Percentiles rank a stretch among this genome's conserved stretches.
Conservation (phyloP, 2,329 filamentous ascomycete genomes). For the Botrytis deweyae region DNA sequence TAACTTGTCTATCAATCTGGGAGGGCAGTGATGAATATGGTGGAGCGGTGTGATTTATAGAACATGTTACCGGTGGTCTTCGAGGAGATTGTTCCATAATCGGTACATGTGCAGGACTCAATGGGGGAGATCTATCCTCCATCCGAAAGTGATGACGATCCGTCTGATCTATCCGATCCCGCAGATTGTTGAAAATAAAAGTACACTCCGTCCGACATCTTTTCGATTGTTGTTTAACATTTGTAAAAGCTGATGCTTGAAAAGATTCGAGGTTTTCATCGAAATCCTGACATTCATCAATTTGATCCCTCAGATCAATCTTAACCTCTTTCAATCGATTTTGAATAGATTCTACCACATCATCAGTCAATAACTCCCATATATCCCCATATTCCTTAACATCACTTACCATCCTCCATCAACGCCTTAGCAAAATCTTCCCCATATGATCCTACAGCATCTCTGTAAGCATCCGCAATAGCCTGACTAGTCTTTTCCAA, state of each 20-base stretch:
- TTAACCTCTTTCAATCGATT: slow-evolving; percentile 34
- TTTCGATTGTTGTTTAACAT: slow-evolving; percentile 31
- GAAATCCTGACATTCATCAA: slow-evolving; percentile 34
- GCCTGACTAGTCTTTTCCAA: slow-evolving; percentile 30
- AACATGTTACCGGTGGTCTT: neutral
- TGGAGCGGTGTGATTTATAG: neutral
- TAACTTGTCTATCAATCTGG: neutral
- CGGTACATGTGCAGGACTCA: slow-evolving; percentile 15
- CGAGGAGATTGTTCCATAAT: slow-evolving; percentile 6
- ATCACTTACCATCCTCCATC: slow-evolving; percentile 34
- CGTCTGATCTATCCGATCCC: slow-evolving; percentile 26
- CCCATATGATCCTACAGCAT: slow-evolving; percentile 30
- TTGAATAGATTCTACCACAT: slow-evolving; percentile 29
- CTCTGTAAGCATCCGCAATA: slow-evolving; percentile 34
- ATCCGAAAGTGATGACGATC: slow-evolving; percentile 22
- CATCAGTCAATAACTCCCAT: slow-evolving; percentile 19
- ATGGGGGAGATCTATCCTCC: slow-evolving; percentile 17
- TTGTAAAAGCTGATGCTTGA: slow-evolving; percentile 29
- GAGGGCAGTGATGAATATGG: neutral
- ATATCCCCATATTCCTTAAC: neutral
- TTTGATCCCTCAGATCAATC: slow-evolving; percentile 35
- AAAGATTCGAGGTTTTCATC: slow-evolving; percentile 36
- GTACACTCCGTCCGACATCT: slow-evolving; percentile 33
- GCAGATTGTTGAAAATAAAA: slow-evolving; percentile 31
- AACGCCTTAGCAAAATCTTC: slow-evolving; percentile 32